Percentiles rank a stretch among this genome's conserved stretches.
Conservation (phyloP, 106 monocot genomes). For the Ottelia alismoides region DNA sequence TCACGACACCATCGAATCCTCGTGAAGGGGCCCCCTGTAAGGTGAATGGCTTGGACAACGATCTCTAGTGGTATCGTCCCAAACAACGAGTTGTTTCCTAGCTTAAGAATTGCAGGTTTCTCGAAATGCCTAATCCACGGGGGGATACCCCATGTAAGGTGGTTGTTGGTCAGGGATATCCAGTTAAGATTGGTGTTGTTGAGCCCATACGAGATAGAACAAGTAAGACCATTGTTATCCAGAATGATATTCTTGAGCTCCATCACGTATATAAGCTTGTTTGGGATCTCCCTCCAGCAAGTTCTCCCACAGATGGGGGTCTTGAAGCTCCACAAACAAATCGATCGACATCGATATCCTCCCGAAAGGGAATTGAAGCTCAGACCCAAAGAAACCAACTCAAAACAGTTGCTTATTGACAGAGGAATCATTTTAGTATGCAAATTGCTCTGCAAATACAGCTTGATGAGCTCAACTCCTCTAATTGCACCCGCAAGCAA, state of each 20-base stretch:
- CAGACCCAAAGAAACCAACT: constrained; percentile 47
- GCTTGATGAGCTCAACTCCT: constrained; percentile 25
- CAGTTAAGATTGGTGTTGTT: constrained; percentile 43
- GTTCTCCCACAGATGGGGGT: constrained; percentile 86
- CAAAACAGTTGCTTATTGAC: constrained; percentile 47
- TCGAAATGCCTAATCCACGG: constrained; percentile 50
- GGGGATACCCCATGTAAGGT: constrained; percentile 41
- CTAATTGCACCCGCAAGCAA: constrained; percentile 22
- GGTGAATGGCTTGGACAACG: too few species aligned
- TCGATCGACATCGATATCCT: constrained; percentile 38
- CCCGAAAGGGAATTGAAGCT: constrained; percentile 67
- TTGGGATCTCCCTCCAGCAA: constrained; percentile 48
- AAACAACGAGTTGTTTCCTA: constrained; percentile 84
- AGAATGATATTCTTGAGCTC: constrained; percentile 58
- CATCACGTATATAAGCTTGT: constrained; percentile 19
- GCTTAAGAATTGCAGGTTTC: constrained; percentile 71
- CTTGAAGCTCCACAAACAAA: constrained; percentile 25
- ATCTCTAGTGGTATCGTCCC: constrained; percentile 63
- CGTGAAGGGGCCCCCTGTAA: too few species aligned
- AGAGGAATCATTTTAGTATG: constrained; percentile 30
- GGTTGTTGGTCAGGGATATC: constrained; percentile 77
- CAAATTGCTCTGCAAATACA: constrained; percentile 68
- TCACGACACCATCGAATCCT: too few species aligned
- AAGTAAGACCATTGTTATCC: constrained; percentile 69
- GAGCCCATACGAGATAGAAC: constrained; percentile 33